Percentiles rank a stretch among this genome's conserved stretches.
These are phyloP conservation scores for Termitomyces sp. DNA, from an alignment of 768 basidiomycete genomes.

Conservation along the genomic window DNA sequence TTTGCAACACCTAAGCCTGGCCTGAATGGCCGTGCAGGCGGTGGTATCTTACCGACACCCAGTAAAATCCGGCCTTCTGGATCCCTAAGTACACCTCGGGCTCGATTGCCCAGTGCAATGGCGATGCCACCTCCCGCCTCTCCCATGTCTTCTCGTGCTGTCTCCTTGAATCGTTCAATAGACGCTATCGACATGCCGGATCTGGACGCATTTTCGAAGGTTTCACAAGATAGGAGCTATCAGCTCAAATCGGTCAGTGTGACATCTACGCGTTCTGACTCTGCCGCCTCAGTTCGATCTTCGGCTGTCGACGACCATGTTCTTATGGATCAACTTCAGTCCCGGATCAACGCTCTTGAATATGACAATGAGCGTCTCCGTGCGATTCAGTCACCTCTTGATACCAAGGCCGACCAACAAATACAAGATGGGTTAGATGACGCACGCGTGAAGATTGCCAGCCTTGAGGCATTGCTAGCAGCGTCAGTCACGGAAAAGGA, in stretches of 20 bases:
- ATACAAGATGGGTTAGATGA: conserved; percentile 45
- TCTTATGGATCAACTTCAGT: conserved; percentile 41
- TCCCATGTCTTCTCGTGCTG: conserved; percentile 42
- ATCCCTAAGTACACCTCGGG: conserved; percentile 54
- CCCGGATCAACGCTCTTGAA: conserved; percentile 59
- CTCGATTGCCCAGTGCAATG: conserved; percentile 66
- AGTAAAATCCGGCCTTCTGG: conserved; percentile 31
- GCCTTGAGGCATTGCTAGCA: conserved; percentile 42
- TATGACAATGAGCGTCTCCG: conserved; percentile 67
- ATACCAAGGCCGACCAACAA: conserved; percentile 39
- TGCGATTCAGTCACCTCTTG: conserved; percentile 22
- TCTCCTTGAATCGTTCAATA: conserved; percentile 28
- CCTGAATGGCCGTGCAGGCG: conserved; percentile 31
- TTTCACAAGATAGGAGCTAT: conserved; percentile 35
- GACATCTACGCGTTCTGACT: conserved; percentile 34
- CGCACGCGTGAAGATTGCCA: conserved; percentile 33
- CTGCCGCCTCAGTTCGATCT: conserved; percentile 35
- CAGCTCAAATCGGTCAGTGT: conserved; percentile 30
- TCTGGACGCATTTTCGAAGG: conserved; percentile 29
- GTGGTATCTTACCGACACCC: conserved; percentile 31
- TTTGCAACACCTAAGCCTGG: conserved; percentile 67
- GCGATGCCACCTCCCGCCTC: conserved; percentile 83
- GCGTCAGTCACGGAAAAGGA: conserved; percentile 38
- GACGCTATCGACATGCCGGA: conserved; percentile 24
- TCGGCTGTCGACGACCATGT: conserved; percentile 31